These are phyloP conservation scores for Colletotrichum eremochloae DNA, from an alignment of 2,329 filamentous ascomycete genomes.

Conservation along the genomic window DNA sequence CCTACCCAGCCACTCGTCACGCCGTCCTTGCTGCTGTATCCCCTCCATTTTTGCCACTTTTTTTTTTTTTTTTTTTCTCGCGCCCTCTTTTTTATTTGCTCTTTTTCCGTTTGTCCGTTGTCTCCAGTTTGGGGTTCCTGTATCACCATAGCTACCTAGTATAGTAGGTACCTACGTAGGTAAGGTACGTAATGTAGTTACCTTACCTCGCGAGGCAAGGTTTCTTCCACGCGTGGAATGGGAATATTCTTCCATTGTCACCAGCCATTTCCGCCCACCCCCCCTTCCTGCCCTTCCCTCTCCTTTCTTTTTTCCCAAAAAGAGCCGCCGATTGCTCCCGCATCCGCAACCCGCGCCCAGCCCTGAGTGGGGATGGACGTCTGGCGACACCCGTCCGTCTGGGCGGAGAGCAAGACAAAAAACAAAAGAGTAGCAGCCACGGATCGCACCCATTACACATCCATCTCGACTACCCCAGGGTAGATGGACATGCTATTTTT, in stretches of 20 bases:
- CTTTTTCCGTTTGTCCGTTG: too few species aligned
- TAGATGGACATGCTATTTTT: neutral
- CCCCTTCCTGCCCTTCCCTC: neutral
- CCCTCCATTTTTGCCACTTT: neutral
- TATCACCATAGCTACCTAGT: neutral
- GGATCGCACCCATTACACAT: neutral
- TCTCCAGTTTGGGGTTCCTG: neutral
- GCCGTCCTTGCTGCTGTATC: slow-evolving; percentile 12
- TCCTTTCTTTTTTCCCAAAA: slow-evolving; percentile 1
- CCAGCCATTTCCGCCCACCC: neutral
- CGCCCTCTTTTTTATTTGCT: neutral
- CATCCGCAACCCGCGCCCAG: slow-evolving; percentile 9
- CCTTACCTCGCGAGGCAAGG: neutral
- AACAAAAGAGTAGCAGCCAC: neutral
- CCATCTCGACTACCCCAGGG: neutral
- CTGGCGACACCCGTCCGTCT: slow-evolving; percentile 28
- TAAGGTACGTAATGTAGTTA: too few species aligned
- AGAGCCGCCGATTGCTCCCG: slow-evolving; percentile 28
- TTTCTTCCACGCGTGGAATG: neutral
- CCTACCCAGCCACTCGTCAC: neutral
- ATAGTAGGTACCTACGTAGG: neutral
- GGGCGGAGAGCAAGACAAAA: neutral
- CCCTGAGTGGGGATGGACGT: slow-evolving; percentile 13
- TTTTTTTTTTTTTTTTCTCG: neutral
- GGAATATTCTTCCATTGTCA: neutral